Conservation (phyloP, 495 filamentous ascomycete species). For the Aspergillus baeticus region DNA sequence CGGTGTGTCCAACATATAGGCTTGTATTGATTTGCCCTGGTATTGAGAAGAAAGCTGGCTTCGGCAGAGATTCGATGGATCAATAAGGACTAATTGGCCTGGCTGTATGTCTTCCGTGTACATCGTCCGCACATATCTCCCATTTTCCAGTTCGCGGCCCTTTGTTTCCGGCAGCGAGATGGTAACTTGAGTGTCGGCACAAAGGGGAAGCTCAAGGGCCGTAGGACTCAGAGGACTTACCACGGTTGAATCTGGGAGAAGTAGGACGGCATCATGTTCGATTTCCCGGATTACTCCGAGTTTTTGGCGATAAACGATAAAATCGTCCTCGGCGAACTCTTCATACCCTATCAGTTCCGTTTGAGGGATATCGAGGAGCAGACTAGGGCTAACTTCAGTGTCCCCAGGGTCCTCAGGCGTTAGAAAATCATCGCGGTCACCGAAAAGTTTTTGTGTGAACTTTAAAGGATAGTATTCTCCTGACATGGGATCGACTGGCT, state of each 20-base stretch:
- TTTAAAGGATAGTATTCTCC: slow-evolving; percentile 21
- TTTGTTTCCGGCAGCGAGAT: slow-evolving; percentile 10
- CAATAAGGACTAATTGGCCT: slow-evolving; percentile 50
- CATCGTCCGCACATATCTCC: slow-evolving; percentile 6
- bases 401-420: background rate
- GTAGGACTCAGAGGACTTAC: slow-evolving; percentile 13
- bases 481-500: slow-evolving; percentile 15
- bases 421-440: background rate
- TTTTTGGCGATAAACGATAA: slow-evolving; percentile 26
- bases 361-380: slow-evolving; percentile 15
- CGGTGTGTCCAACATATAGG: slow-evolving; percentile 46
- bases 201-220: slow-evolving; percentile 14
- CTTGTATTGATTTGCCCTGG: slow-evolving; percentile 35
- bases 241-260: slow-evolving; percentile 16
- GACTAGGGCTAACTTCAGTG: background rate
- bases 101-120: slow-evolving; percentile 26
- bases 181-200: slow-evolving; percentile 6
- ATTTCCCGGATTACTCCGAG: slow-evolving; percentile 19
- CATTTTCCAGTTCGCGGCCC: background rate
- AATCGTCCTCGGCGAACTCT: slow-evolving; percentile 19
- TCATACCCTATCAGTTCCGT: slow-evolving; percentile 18
- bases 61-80: slow-evolving; percentile 47
- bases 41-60: slow-evolving; percentile 48
- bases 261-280: slow-evolving; percentile 21
- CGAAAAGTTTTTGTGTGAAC: slow-evolving; percentile 19